phyloP scores from a whole-genome alignment of 2,329 filamentous ascomycete species.

The Pseudophaeomoniella oleicola region DNA sequence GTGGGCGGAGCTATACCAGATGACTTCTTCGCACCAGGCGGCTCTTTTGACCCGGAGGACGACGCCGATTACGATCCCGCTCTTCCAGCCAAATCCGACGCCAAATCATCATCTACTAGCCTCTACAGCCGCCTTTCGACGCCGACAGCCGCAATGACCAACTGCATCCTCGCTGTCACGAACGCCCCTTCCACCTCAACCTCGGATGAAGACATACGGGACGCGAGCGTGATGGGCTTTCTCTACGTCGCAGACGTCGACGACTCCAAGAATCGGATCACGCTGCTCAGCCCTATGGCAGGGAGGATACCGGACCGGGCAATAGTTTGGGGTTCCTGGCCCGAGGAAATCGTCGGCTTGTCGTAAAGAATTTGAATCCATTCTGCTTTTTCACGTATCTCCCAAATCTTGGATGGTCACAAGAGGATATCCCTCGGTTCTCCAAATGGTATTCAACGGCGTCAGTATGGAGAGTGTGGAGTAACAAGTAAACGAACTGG shows the following conservation, averaged over 20 bases:
- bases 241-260: constrained; percentile 88
- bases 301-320: constrained; percentile 67
- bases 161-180: constrained; percentile 74
- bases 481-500: too few relatives aligned
- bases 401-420: too few relatives aligned
- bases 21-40: constrained; percentile 9
- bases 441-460: too few relatives aligned
- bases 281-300: constrained; percentile 69
- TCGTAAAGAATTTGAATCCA: constrained; percentile 10
- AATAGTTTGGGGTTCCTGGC: constrained; percentile 73
- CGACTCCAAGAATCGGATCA: constrained; percentile 64
- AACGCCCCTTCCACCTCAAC: constrained; percentile 54
- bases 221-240: constrained; percentile 79
- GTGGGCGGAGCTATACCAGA: constrained; percentile 5
- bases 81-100: constrained; percentile 5
- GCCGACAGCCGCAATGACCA: constrained; percentile 42
- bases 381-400: too few relatives aligned
- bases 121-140: constrained; percentile 16
- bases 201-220: constrained; percentile 48
- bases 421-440: too few relatives aligned
- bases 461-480: too few relatives aligned
- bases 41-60: constrained; percentile 20
- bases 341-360: constrained; percentile 67
- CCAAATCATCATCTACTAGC: constrained; percentile 5
- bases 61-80: constrained; percentile 22